phyloP scores from a whole-genome alignment of 2,329 filamentous ascomycete genomes.

The Neopestalotiopsis rosae region DNA sequence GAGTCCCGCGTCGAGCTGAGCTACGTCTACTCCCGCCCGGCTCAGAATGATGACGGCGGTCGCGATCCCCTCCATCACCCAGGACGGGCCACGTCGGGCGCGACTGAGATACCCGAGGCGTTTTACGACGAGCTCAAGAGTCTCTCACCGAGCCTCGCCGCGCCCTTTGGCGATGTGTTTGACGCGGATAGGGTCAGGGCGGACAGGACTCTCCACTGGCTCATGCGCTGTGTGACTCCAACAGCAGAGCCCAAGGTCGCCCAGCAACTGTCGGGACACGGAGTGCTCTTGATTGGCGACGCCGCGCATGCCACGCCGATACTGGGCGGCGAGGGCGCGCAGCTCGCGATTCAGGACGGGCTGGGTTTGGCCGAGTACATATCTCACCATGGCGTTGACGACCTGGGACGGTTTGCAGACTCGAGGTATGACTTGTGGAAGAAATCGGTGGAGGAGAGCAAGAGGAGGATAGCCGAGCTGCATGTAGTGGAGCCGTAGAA shows the following conservation, averaged over 20 bases:
- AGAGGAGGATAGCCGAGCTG: neutral
- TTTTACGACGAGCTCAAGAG: conserved; percentile 15
- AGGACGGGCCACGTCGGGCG: conserved; percentile 4
- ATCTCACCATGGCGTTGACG: neutral
- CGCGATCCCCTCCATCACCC: conserved; percentile 15
- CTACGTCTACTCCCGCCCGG: conserved; percentile 17
- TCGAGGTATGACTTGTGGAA: neutral
- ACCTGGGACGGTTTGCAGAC: neutral
- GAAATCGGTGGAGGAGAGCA: conserved; percentile 1
- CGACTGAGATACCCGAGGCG: conserved; percentile 8
- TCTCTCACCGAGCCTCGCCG: neutral
- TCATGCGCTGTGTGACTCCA: conserved; percentile 11
- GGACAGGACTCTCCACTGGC: conserved; percentile 15
- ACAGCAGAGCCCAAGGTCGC: neutral
- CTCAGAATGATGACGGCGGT: neutral
- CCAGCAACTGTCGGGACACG: neutral
- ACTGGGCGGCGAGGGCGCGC: neutral
- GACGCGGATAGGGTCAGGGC: conserved; percentile 13
- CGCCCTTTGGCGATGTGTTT: conserved; percentile 11
- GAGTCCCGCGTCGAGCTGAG: neutral
- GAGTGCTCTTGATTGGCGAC: neutral
- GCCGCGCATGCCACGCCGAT: neutral
- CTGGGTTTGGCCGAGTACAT: conserved; percentile 13
- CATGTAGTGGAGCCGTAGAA: neutral
- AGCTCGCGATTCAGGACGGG: neutral